Base-by-base conservation (phyloP, 2,329 filamentous ascomycete species). In the Fusarium miscanthi region DNA sequence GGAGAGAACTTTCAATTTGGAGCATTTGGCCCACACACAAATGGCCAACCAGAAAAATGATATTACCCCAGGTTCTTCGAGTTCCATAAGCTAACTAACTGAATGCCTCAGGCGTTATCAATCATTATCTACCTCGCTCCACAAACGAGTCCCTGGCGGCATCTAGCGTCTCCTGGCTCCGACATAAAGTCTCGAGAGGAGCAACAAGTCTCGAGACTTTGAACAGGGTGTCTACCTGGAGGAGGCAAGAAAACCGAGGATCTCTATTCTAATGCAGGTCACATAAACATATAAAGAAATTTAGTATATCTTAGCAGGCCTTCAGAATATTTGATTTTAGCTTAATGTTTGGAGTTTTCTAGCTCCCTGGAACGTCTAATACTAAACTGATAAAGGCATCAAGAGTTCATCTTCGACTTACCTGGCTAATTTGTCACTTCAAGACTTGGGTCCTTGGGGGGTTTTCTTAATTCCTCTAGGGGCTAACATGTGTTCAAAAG, bases 401-500 rank as follows among this genome's bases (percentile, higher is more conserved):
- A n/a, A 53, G 23, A 51, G 23, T 52, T 37, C 23, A 52, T 52
- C 23, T 21, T 52, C 23, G 23, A n/a, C 33, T 38, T 38, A 21
- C 33, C 49, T 12, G 13, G n/a, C 33, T 52, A 19, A 27, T 40
- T 53, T 30, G 23, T 30, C 33, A n/a, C 13, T 40, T 30, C 21
- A 40, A 19, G 19, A 17, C 11, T 27, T 27, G 19, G 23, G 19
- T 21, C 19, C 23, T 21, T 16, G 23, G 23, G 10, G 23, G 14
- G 16, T 27, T 37, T 25, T 14, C 40, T 16, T 7, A 8, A n/a
- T 35, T 14, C 23, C 13, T 40, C 23, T 13, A n/a, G 49, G 33
- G n/a, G 40, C 54, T 40, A 63, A 63, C 59, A 33, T 60, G 60
- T 74, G 69, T 67, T 46, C 53, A 73, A 42, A 71, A 67, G 49